Evolutionary conservation across 352 stramenopile species (phyloP).

Genomic region (Phytophthora sojae): DNA sequence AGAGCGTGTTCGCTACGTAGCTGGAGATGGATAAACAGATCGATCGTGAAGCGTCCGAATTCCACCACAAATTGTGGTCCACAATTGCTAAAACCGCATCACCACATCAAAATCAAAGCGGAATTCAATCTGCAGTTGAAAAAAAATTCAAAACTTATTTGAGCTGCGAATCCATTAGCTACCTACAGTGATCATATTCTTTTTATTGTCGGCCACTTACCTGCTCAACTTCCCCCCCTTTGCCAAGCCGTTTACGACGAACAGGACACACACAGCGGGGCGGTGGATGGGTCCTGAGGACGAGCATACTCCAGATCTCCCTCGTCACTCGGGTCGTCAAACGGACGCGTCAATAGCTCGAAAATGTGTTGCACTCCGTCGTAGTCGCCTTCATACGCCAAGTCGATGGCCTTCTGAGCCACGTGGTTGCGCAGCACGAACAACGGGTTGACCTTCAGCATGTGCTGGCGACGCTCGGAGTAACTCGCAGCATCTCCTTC

Average conservation of each 20-base stretch:
- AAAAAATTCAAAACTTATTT: too few relatives aligned
- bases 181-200: too few relatives aligned
- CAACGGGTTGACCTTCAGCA: conserved; percentile 79
- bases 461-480: conserved; percentile 45
- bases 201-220: neutral
- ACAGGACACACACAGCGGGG: conserved; percentile 84
- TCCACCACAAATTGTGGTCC: too few relatives aligned
- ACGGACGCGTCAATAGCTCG: conserved; percentile 73
- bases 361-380: conserved; percentile 73
- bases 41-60: too few relatives aligned
- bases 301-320: conserved; percentile 55
- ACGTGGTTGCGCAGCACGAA: conserved; percentile 92
- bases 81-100: too few relatives aligned
- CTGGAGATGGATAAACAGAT: too few relatives aligned
- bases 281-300: conserved; percentile 56
- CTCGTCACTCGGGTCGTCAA: conserved; percentile 52
- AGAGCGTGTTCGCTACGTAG: too few relatives aligned
- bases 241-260: conserved; percentile 59
- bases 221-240: neutral
- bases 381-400: conserved; percentile 74
- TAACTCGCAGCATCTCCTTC: conserved; percentile 50
- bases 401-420: conserved; percentile 89
- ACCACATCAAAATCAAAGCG: too few relatives aligned
- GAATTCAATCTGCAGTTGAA: too few relatives aligned
- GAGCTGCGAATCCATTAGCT: too few relatives aligned